These are phyloP conservation scores for Talaromyces stipitatus DNA, from an alignment of 495 filamentous ascomycete genomes.

Conservation along the genomic window DNA sequence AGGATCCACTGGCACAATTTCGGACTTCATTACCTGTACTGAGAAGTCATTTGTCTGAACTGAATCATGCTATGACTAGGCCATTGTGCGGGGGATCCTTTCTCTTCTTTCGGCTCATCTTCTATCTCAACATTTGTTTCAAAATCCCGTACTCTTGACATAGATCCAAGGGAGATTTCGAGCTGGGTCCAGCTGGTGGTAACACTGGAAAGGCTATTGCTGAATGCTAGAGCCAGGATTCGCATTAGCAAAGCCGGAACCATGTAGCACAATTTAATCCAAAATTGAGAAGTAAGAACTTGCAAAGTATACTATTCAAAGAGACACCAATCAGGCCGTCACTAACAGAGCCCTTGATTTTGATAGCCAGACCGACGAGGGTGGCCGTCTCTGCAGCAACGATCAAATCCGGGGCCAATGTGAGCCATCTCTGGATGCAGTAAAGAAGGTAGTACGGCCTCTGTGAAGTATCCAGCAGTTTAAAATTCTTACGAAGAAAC, in stretches of 20 bases:
- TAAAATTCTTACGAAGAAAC: slow-evolving; percentile 51
- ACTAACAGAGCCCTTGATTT: slow-evolving; percentile 22
- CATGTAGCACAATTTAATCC: too few relatives aligned
- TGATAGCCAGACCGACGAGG: slow-evolving; percentile 36
- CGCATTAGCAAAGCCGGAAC: neutral
- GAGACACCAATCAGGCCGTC: slow-evolving; percentile 1
- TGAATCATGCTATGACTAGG: neutral
- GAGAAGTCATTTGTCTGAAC: neutral
- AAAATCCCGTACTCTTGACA: slow-evolving; percentile 50
- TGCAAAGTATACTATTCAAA: neutral
- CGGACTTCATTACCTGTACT: slow-evolving; percentile 5
- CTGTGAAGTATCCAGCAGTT: slow-evolving; percentile 50
- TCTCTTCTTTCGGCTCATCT: slow-evolving; percentile 30
- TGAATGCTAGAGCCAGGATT: slow-evolving; percentile 20
- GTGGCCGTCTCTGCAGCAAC: slow-evolving; percentile 48
- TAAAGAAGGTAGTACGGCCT: slow-evolving; percentile 50
- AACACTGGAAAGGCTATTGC: slow-evolving; percentile 40
- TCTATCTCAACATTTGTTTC: slow-evolving; percentile 40
- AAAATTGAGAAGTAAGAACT: neutral
- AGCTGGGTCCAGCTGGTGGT: slow-evolving; percentile 49
- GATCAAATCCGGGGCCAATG: slow-evolving; percentile 53
- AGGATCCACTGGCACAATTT: slow-evolving; percentile 20
- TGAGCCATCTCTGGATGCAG: slow-evolving; percentile 65
- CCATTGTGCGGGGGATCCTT: neutral
- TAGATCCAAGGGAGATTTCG: slow-evolving; percentile 49